A percentile compares a stretch with the other conserved stretches of the same genome.
These are phyloP conservation scores for Metschnikowia peoriensis DNA, from an alignment of 805 yeast species.

Conservation along the genomic window DNA sequence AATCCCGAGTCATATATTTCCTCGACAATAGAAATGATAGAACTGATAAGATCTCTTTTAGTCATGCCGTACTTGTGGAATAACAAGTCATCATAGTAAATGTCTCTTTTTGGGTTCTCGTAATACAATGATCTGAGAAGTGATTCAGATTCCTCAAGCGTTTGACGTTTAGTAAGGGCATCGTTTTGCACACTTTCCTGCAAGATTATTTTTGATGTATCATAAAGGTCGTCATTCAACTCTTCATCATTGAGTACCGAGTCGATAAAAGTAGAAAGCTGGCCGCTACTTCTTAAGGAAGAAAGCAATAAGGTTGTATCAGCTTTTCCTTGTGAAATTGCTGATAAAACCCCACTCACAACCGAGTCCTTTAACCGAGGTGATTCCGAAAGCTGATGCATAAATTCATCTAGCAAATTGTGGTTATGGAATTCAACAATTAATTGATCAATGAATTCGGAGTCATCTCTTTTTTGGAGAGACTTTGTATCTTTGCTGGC, in stretches of 20 bases:
- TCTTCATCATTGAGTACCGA: conserved; percentile 17
- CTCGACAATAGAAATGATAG: conserved; percentile 20
- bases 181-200: conserved; percentile 1
- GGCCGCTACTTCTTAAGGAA: conserved; percentile 14
- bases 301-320: conserved; percentile 17
- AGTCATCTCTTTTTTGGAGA: conserved; percentile 18
- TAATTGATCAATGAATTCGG: conserved; percentile 15
- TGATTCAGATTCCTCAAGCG: conserved; percentile 12
- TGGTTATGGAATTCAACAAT: conserved; percentile 18
- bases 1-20: conserved; percentile 24
- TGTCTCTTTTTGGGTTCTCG: conserved; percentile 13
- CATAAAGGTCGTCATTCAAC: conserved; percentile 17
- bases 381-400: conserved; percentile 17
- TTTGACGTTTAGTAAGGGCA: conserved; percentile 8
- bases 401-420: conserved; percentile 17
- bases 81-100: conserved; percentile 7
- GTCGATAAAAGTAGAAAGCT: conserved; percentile 15
- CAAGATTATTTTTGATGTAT: conserved; percentile 9
- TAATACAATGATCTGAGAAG: conserved; percentile 13
- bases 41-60: conserved; percentile 17
- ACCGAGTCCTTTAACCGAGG: conserved; percentile 18
- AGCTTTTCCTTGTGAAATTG: conserved; percentile 17
- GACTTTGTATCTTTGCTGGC: conserved; percentile 7
- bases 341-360: conserved; percentile 14
- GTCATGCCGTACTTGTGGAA: conserved; percentile 13